Percentiles rank a stretch among this genome's conserved stretches.
Evolutionary conservation across 768 basidiomycete species (phyloP).

Genomic region (Pulveroboletus sp.): DNA sequence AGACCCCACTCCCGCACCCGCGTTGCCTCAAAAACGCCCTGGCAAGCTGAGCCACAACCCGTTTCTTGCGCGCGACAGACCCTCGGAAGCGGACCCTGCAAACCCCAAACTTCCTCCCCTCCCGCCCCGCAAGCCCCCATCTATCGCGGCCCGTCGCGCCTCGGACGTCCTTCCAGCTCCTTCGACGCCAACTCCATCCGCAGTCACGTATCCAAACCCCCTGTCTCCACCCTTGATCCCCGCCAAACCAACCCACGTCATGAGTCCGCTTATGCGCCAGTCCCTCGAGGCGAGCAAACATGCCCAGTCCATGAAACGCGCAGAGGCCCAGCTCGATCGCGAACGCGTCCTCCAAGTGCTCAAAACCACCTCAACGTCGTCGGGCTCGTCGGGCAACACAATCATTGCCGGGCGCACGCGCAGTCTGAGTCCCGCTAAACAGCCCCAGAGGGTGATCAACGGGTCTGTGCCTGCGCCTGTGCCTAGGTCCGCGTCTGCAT

Average conservation of each 20-base stretch:
- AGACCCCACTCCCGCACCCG: slow-evolving; percentile 5
- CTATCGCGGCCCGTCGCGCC: slow-evolving; percentile 18
- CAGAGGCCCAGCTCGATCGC: slow-evolving; percentile 62
- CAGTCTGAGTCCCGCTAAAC: slow-evolving; percentile 32
- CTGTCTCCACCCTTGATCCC: slow-evolving; percentile 20
- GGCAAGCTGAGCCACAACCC: slow-evolving; percentile 30
- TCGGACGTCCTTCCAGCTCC: slow-evolving; percentile 18
- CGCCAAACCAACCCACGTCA: slow-evolving; percentile 41
- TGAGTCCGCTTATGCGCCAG: slow-evolving; percentile 67
- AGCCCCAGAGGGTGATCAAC: not conserved
- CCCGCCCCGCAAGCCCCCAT: slow-evolving; percentile 36
- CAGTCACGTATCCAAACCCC: no score
- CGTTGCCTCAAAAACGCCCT: slow-evolving; percentile 11
- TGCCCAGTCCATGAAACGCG: slow-evolving; percentile 65
- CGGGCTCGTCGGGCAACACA: slow-evolving; percentile 16
- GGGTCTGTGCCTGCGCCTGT: not conserved
- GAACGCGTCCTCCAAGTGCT: slow-evolving; percentile 69
- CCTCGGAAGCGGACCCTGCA: not conserved
- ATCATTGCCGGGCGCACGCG: slow-evolving; percentile 24
- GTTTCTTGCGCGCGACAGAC: slow-evolving; percentile 26
- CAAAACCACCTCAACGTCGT: slow-evolving; percentile 58
- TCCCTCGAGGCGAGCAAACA: slow-evolving; percentile 70
- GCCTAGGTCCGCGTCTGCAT: slow-evolving; percentile 12
- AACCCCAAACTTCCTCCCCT: slow-evolving; percentile 27
- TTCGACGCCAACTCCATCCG: no score